A percentile compares a stretch with the other conserved stretches of the same genome.
Conservation (phyloP, 2,329 filamentous ascomycete species). For the Paracorniculantispora psalliotae region DNA sequence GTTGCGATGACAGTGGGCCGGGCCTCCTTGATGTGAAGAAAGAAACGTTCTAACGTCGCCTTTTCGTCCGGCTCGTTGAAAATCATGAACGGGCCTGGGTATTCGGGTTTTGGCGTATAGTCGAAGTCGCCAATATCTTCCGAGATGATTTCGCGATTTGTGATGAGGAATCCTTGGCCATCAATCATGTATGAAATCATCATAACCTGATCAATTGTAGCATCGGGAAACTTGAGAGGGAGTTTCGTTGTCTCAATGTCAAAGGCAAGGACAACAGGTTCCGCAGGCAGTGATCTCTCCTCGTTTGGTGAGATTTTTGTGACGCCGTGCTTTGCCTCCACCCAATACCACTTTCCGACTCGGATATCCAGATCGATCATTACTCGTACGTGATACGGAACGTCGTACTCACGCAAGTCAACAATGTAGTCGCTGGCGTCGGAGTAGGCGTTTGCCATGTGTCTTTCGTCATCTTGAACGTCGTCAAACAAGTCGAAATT, state of each 20-base stretch:
- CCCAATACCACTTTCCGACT: conserved; percentile 94
- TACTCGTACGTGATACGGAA: conserved; percentile 98
- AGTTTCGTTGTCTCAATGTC: conserved; percentile 98
- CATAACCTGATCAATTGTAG: conserved; percentile 94
- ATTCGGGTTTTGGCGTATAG: conserved; percentile 96
- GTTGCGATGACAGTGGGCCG: conserved; percentile 95
- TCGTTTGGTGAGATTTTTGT: conserved; percentile 81
- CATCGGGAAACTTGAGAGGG: conserved; percentile 93
- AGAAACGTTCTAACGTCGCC: conserved; percentile 81
- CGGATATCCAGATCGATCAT: conserved; percentile 98
- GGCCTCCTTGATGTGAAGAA: conserved; percentile 90
- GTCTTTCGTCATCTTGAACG: conserved; percentile 72
- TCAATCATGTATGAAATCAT: conserved; percentile 99
- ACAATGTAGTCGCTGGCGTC: conserved; percentile 97
- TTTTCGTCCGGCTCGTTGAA: conserved; percentile 98
- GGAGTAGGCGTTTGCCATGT: conserved; percentile 66
- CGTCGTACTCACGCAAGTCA: conserved; percentile 98
- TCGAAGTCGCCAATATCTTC: conserved; percentile 98
- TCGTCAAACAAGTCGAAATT: conserved; percentile 96
- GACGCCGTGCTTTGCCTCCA: conserved; percentile 87
- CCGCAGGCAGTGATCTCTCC: conserved; percentile 81
- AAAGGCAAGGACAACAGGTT: conserved; percentile 97
- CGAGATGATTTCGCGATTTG: conserved; percentile 94
- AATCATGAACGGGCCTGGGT: conserved; percentile 90
- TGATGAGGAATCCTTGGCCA: conserved; percentile 94